Conservation (phyloP, 805 yeast species). For the Yarrowia bubula region DNA sequence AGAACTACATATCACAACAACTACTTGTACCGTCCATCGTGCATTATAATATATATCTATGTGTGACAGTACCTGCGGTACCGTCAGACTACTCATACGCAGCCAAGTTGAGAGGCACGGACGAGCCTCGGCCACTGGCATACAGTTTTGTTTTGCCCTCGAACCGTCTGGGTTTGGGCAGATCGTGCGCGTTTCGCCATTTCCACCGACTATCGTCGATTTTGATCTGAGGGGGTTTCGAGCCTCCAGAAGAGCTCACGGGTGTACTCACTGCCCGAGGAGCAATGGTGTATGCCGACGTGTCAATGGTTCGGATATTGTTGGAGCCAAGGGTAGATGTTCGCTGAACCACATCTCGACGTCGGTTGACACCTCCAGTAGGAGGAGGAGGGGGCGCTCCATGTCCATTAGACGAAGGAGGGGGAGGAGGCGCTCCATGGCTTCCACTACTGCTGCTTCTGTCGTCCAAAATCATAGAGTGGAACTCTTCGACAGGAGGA, state of each 20-base stretch:
- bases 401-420: conserved; percentile 38
- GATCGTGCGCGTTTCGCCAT: conserved; percentile 61
- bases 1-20: no score
- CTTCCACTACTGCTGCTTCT: conserved; percentile 3
- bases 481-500: not conserved
- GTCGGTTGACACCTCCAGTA: conserved; percentile 7
- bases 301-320: conserved; percentile 58
- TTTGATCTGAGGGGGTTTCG: conserved; percentile 36
- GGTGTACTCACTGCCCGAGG: conserved; percentile 36
- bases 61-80: no score
- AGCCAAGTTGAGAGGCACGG: conserved; percentile 75
- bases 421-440: conserved; percentile 30
- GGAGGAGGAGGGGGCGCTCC: conserved; percentile 29
- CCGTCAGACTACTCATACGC: conserved; percentile 37
- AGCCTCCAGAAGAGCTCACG: conserved; percentile 30
- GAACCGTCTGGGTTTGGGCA: conserved; percentile 87
- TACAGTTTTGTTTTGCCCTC: conserved; percentile 71
- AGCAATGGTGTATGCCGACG: conserved; percentile 64
- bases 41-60: not conserved
- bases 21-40: no score
- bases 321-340: conserved; percentile 34
- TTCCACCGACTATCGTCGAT: conserved; percentile 75
- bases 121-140: conserved; percentile 93
- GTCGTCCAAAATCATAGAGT: conserved; percentile 10
- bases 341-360: conserved; percentile 12